phyloP scores from a whole-genome alignment of 208 protist genomes.

The Porcisia hertigi region DNA sequence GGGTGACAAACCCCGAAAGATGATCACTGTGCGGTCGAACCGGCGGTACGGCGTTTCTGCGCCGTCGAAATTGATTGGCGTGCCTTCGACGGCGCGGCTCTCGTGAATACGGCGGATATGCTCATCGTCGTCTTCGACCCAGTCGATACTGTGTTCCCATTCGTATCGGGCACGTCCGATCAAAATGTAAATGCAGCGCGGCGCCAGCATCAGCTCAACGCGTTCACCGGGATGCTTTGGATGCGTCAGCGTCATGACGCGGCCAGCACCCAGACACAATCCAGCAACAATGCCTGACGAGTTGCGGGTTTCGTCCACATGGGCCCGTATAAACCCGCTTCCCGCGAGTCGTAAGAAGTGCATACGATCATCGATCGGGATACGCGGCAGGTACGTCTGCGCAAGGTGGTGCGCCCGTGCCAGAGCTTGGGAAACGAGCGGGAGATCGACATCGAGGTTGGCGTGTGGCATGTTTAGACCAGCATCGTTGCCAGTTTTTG shows the following conservation, averaged over 20 bases:
- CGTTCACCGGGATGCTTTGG: conserved; percentile 57
- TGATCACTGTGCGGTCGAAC: conserved; percentile 70
- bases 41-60: conserved; percentile 48
- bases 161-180: conserved; percentile 78
- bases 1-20: conserved; percentile 80
- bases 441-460: conserved; percentile 24
- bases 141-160: conserved; percentile 88
- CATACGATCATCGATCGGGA: conserved; percentile 83
- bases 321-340: conserved; percentile 81
- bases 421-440: conserved; percentile 46
- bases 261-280: conserved; percentile 58
- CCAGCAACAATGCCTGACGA: conserved; percentile 83
- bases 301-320: conserved; percentile 83
- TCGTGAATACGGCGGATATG: conserved; percentile 65
- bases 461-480: conserved; percentile 28
- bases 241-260: conserved; percentile 87
- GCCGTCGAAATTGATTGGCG: conserved; percentile 70
- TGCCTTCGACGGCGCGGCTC: conserved; percentile 56
- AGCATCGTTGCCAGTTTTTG: conserved; percentile 17
- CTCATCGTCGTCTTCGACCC: conserved; percentile 73
- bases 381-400: conserved; percentile 51
- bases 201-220: conserved; percentile 79
- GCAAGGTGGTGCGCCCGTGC: conserved; percentile 42
- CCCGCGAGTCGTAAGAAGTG: conserved; percentile 79
- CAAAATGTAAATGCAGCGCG: conserved; percentile 72